phyloP scores from a whole-genome alignment of 2,329 filamentous ascomycete species.

The Diaporthe ilicicola region DNA sequence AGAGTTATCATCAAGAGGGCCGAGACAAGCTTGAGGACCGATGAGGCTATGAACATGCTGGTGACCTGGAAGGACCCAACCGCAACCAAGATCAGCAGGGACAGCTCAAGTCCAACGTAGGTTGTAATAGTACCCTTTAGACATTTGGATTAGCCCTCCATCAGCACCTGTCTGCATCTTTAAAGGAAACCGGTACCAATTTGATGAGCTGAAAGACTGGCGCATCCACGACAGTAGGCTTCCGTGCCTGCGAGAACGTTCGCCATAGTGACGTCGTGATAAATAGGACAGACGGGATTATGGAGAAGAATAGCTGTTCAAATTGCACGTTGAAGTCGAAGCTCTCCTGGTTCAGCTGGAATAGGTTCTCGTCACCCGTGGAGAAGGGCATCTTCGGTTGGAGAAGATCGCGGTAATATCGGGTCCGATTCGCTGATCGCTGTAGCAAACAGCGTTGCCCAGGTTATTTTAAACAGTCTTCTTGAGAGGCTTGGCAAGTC shows the following conservation, averaged over 20 bases:
- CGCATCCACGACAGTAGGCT: conserved; percentile 46
- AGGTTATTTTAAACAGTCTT: background rate
- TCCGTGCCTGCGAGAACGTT: conserved; percentile 42
- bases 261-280: conserved; percentile 46
- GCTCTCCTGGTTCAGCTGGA: conserved; percentile 44
- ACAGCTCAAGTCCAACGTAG: conserved; percentile 3
- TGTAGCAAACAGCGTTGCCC: background rate
- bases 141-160: background rate
- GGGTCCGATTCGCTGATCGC: background rate
- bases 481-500: background rate
- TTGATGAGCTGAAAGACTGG: conserved; percentile 45
- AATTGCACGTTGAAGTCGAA: conserved; percentile 62
- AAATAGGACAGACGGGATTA: conserved; percentile 52
- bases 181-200: conserved; percentile 35
- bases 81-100: conserved; percentile 24
- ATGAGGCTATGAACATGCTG: conserved; percentile 35
- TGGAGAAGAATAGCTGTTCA: conserved; percentile 55
- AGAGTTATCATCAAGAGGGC: conserved; percentile 43
- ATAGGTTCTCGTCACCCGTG: background rate
- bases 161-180: no score
- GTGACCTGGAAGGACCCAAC: background rate
- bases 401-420: no score
- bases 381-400: background rate
- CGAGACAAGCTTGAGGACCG: conserved; percentile 38
- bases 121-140: background rate